These are phyloP conservation scores for Leishmania major DNA, from an alignment of 208 protist genomes.

Conservation along the genomic window DNA sequence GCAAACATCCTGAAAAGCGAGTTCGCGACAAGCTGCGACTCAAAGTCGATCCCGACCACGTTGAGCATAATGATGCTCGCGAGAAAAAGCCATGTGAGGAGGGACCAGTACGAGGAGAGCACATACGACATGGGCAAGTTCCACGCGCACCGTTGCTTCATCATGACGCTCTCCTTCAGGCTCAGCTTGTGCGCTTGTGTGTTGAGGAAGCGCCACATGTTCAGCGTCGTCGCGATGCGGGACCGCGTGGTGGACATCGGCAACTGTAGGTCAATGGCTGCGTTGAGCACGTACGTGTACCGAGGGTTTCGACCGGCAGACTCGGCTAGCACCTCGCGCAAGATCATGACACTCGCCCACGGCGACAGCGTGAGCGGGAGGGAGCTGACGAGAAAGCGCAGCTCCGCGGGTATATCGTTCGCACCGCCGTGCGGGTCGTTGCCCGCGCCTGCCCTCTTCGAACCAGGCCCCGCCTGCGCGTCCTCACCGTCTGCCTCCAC, in stretches of 20 bases:
- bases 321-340: constrained; percentile 86
- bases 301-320: constrained; percentile 85
- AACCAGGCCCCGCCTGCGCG: neutral
- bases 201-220: constrained; percentile 89
- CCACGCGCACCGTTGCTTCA: constrained; percentile 82
- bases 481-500: neutral
- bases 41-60: constrained; percentile 83
- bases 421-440: constrained; percentile 35
- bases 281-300: constrained; percentile 90
- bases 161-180: constrained; percentile 63
- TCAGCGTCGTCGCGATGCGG: constrained; percentile 85
- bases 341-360: constrained; percentile 87
- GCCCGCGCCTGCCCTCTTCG: neutral
- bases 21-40: constrained; percentile 86
- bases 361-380: constrained; percentile 82
- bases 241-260: constrained; percentile 88
- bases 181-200: constrained; percentile 86
- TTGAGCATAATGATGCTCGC: constrained; percentile 68
- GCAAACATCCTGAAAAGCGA: constrained; percentile 79
- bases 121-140: constrained; percentile 89
- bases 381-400: constrained; percentile 86
- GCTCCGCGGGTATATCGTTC: constrained; percentile 81
- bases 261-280: constrained; percentile 89
- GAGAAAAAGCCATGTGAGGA: constrained; percentile 75
- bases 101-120: constrained; percentile 88